Conservation (phyloP, 2,329 filamentous ascomycete genomes). For the Penicillium occitanis region DNA sequence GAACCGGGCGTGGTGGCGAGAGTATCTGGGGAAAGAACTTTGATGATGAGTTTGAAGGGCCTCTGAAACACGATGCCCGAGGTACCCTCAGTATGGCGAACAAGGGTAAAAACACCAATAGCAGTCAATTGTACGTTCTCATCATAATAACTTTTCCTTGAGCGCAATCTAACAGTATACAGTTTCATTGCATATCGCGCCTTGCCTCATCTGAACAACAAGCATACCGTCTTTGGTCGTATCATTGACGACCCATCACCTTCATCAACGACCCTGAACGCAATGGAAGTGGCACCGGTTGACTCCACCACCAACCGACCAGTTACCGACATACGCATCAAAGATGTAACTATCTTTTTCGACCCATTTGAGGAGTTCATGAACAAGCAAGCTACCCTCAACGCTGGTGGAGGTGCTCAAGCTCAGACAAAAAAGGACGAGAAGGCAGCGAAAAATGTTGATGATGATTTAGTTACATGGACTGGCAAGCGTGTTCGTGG, state of each 20-base stretch:
- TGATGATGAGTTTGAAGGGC: slow-evolving; percentile 87
- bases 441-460: slow-evolving; percentile 33
- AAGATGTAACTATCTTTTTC: slow-evolving; percentile 80
- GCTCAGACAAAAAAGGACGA: slow-evolving; percentile 27
- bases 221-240: slow-evolving; percentile 94
- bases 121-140: slow-evolving; percentile 68
- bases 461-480: slow-evolving; percentile 88
- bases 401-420: slow-evolving; percentile 25
- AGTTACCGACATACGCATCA: slow-evolving; percentile 73
- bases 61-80: slow-evolving; percentile 75
- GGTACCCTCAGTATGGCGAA: slow-evolving; percentile 94
- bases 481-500: slow-evolving; percentile 84
- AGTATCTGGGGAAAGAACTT: slow-evolving; percentile 96
- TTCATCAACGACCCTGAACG: slow-evolving; percentile 56
- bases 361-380: slow-evolving; percentile 95
- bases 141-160: background rate
- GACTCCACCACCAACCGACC: slow-evolving; percentile 73
- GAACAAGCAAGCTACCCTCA: slow-evolving; percentile 60
- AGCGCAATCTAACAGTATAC: background rate
- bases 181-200: slow-evolving; percentile 85
- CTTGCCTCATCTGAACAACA: slow-evolving; percentile 81
- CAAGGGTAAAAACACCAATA: slow-evolving; percentile 97
- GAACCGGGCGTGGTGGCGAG: slow-evolving; percentile 83
- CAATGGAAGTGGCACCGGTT: slow-evolving; percentile 74
- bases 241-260: slow-evolving; percentile 66